A percentile compares a stretch with the other conserved stretches of the same genome.
These are phyloP conservation scores for Alternaria metachromatica DNA, from an alignment of 2,329 filamentous ascomycete species.

Conservation along the genomic window DNA sequence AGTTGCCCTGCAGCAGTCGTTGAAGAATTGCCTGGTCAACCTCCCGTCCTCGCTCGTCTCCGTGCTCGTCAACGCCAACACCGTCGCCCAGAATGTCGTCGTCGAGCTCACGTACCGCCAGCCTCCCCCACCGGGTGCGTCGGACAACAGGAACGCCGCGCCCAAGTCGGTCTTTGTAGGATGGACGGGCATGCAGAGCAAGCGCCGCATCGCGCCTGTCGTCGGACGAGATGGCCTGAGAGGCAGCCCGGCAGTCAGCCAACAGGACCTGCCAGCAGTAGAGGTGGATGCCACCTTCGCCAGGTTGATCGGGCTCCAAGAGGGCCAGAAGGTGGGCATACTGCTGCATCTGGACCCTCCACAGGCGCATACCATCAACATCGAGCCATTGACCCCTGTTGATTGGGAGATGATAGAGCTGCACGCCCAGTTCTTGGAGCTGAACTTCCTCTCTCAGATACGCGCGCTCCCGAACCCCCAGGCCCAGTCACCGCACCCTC, in stretches of 20 bases:
- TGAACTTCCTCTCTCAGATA: constrained; percentile 92
- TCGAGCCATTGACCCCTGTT: constrained; percentile 91
- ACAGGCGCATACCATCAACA: constrained; percentile 90
- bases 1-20: constrained; percentile 76
- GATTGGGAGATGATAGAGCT: constrained; percentile 99
- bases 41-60: constrained; percentile 84
- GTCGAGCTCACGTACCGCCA: constrained; percentile 85
- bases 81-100: constrained; percentile 93
- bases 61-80: constrained; percentile 86
- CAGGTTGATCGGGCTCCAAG: constrained; percentile 74
- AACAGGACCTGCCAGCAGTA: constrained; percentile 78
- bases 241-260: constrained; percentile 64
- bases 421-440: constrained; percentile 92
- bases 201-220: constrained; percentile 76
- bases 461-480: constrained; percentile 88
- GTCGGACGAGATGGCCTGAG: constrained; percentile 77
- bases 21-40: constrained; percentile 96
- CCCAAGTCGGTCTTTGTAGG: constrained; percentile 80
- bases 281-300: constrained; percentile 90
- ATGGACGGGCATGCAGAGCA: constrained; percentile 98
- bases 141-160: constrained; percentile 50
- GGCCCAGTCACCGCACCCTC: constrained; percentile 70
- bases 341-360: constrained; percentile 87
- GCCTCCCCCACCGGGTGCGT: constrained; percentile 55
- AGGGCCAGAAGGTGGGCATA: constrained; percentile 77